phyloP scores from a whole-genome alignment of 2,329 filamentous ascomycete species.

The Stemphylium lycopersici region DNA sequence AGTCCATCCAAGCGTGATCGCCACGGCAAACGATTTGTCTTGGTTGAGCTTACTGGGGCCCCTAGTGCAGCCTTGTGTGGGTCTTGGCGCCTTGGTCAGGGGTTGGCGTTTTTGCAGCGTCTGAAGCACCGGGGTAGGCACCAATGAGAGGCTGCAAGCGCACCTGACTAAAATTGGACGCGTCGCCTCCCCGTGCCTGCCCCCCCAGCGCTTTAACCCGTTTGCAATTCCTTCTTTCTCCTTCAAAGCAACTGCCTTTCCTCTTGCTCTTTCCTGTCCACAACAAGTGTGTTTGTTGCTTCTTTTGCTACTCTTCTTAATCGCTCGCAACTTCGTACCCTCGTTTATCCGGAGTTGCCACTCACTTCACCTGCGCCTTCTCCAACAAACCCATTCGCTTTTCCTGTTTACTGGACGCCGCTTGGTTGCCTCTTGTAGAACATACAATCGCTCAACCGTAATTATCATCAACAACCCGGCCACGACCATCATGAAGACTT shows the following conservation, averaged over 20 bases:
- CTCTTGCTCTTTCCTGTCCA: neutral
- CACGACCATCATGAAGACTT: conserved; percentile 58
- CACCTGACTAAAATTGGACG: conserved; percentile 13
- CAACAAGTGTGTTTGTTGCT: conserved; percentile 3
- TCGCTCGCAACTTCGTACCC: conserved; percentile 17
- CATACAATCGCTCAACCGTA: conserved; percentile 1
- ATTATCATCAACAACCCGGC: conserved; percentile 15
- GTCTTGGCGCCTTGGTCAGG: conserved; percentile 18
- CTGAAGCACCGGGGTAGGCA: neutral
- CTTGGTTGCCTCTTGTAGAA: conserved; percentile 1
- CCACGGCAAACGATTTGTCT: conserved; percentile 10
- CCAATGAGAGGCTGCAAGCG: conserved; percentile 2
- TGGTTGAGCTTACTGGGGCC: conserved; percentile 3
- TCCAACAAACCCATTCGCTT: neutral
- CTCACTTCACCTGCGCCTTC: conserved; percentile 7
- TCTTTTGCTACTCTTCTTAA: conserved; percentile 11
- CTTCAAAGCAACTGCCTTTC: neutral
- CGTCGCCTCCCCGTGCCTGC: conserved; percentile 7
- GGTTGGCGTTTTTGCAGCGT: conserved; percentile 7
- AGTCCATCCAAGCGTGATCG: conserved; percentile 20
- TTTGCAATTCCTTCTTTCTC: conserved; percentile 1
- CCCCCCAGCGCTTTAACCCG: conserved; percentile 4
- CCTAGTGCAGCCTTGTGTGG: conserved; percentile 1
- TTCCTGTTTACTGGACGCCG: conserved; percentile 5
- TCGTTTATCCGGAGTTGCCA: conserved; percentile 17